A percentile compares a stretch with the other conserved stretches of the same genome.
Evolutionary conservation across 2,329 filamentous ascomycete genomes (phyloP).

Genomic region (Epicoccum sorghinum): DNA sequence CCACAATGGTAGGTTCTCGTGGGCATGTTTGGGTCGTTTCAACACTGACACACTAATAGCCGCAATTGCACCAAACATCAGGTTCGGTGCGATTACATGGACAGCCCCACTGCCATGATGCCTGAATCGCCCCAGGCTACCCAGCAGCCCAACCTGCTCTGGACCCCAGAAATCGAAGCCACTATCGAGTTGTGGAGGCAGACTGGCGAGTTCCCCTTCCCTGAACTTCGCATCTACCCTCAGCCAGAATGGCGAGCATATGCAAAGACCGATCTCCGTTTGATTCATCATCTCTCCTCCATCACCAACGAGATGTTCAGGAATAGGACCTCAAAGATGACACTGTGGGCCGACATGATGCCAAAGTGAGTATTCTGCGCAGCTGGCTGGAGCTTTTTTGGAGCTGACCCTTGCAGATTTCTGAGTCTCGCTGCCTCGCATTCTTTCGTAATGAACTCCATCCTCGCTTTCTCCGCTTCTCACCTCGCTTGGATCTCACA

Average conservation of each 20-base stretch:
- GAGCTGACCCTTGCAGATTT: slow-evolving; percentile 62
- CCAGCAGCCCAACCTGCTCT: slow-evolving; percentile 71
- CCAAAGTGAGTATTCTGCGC: slow-evolving; percentile 70
- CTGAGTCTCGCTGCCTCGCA: slow-evolving; percentile 81
- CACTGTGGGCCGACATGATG: slow-evolving; percentile 90
- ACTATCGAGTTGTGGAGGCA: slow-evolving; percentile 82
- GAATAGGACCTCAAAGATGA: slow-evolving; percentile 80
- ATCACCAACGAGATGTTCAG: slow-evolving; percentile 82
- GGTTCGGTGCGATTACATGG: slow-evolving; percentile 97
- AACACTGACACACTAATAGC: slow-evolving; percentile 57
- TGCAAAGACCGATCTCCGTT: slow-evolving; percentile 77
- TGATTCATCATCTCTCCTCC: slow-evolving; percentile 89
- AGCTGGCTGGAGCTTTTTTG: not conserved
- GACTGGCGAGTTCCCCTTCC: slow-evolving; percentile 85
- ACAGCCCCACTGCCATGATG: slow-evolving; percentile 71
- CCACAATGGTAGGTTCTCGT: slow-evolving; percentile 81
- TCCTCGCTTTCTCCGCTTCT: slow-evolving; percentile 92
- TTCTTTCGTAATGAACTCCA: slow-evolving; percentile 90
- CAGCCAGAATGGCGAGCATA: slow-evolving; percentile 74
- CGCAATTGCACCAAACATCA: slow-evolving; percentile 99
- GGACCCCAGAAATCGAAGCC: slow-evolving; percentile 83
- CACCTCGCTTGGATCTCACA: slow-evolving; percentile 90
- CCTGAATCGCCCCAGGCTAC: slow-evolving; percentile 59
- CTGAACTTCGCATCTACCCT: slow-evolving; percentile 77
- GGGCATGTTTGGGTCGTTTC: slow-evolving; percentile 1